Evolutionary conservation across 768 basidiomycete species (phyloP), one percentile per base, ranked within the genome.

Genomic region (Lactarius vividus): DNA sequence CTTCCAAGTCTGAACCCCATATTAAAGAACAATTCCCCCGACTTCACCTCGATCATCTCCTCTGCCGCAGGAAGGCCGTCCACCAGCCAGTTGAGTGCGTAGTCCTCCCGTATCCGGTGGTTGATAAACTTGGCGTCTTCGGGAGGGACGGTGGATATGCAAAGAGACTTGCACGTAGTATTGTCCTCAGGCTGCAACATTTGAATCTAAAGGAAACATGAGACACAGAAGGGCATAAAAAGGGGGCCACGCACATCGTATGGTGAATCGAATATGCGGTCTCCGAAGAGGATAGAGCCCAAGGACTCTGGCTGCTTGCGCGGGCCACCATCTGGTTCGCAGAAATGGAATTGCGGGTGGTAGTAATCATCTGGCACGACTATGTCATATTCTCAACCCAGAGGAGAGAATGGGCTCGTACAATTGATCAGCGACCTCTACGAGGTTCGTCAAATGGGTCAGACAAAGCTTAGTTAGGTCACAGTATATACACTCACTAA

Each of bases 61-160:
- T 97, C 94, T 18, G 93, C 92, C 8, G 91, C 92, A 3, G 96
- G 96, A 37, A 98, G 82, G 15, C 96, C 96, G 72, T 98, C 96
- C 46, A 98, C 80, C 35, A 98, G 87, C 90, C 95, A 96, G 72
- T 97, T 97, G 62, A 97, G 79, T 2, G 92, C 91, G 73, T 98
- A 97, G 73, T 94, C 91, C 74, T 97, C 95, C 52, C 83, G 82
- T 74, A 97, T 94, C 59, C 94, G 88, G 63, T 92, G 87, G 70
- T 96, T 96, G 73, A 98, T 89, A 75, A 97, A 97, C 71, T 85
- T 88, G 15, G 91, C 89, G 66, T 96, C 89, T 66, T 89, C 85
- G 20, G 77, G 79, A 0, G 87, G 81, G 20, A 97, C 82, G 29
- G 80, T 77, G 6, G 79, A 74, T 49, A 76, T 78, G 76, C 96